A percentile compares a stretch with the other conserved stretches of the same genome.
phyloP scores from a whole-genome alignment of 495 filamentous ascomycete genomes.

The Aspergillus indologenus region DNA sequence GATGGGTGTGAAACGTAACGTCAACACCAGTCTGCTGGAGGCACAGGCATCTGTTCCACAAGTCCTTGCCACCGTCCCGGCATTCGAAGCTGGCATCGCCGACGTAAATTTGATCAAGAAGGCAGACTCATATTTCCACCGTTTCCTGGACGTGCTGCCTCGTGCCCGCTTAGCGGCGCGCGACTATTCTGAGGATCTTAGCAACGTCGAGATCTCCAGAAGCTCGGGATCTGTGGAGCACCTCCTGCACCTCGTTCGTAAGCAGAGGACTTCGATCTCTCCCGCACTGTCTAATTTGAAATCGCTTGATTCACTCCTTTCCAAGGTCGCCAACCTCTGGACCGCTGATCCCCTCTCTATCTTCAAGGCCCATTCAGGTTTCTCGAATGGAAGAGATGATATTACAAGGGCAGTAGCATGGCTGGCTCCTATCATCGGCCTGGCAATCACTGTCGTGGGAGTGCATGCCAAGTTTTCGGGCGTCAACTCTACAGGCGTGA shows the following conservation, averaged over 20 bases:
- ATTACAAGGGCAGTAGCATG: conserved; percentile 39
- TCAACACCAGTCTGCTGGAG: conserved; percentile 63
- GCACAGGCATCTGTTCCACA: conserved; percentile 67
- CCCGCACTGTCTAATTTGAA: conserved; percentile 36
- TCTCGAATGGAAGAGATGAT: conserved; percentile 18
- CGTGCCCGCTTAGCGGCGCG: conserved; percentile 59
- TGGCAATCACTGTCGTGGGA: conserved; percentile 46
- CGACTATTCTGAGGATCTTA: conserved; percentile 82
- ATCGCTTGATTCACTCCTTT: conserved; percentile 34
- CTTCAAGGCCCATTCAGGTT: conserved; percentile 23
- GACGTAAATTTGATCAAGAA: conserved; percentile 28
- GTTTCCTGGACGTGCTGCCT: conserved; percentile 66
- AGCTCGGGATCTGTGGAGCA: conserved; percentile 82
- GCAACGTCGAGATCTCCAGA: conserved; percentile 67
- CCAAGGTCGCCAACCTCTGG: conserved; percentile 44
- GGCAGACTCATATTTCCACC: conserved; percentile 74
- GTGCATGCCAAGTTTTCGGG: conserved; percentile 60
- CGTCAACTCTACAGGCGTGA: conserved; percentile 38
- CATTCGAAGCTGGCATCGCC: conserved; percentile 27
- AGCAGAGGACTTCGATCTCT: conserved; percentile 60
- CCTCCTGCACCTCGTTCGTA: conserved; percentile 62
- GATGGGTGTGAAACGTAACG: conserved; percentile 85
- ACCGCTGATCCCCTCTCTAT: conserved; percentile 30
- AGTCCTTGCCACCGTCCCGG: conserved; percentile 56
- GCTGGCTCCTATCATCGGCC: conserved; percentile 48